Evolutionary conservation across 495 filamentous ascomycete species (phyloP).

Genomic region (Cryomyces minteri): DNA sequence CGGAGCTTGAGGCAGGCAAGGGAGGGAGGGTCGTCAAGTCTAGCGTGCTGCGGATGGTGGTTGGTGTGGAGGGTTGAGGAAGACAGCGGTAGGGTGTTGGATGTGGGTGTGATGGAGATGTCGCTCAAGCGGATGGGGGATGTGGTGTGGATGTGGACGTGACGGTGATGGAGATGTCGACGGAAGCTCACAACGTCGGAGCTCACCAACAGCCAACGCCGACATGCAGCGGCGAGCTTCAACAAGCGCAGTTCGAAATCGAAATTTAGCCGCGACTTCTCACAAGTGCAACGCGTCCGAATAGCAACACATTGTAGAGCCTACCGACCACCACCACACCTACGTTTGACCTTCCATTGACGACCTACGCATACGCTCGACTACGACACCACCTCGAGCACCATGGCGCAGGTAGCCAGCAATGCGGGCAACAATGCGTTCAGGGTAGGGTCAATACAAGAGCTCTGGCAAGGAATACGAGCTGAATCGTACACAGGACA

Average conservation of each 20-base stretch:
- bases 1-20: conserved; percentile 17
- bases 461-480: conserved; percentile 1
- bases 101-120: neutral
- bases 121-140: no score
- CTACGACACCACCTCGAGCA: neutral
- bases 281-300: no score
- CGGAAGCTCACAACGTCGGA: no score
- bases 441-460: conserved; percentile 35
- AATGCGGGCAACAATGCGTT: conserved; percentile 55
- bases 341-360: no score
- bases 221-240: no score
- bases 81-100: neutral
- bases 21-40: neutral
- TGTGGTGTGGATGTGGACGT: no score
- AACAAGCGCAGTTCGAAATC: no score
- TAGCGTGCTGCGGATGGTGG: neutral
- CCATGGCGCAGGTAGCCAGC: conserved; percentile 26
- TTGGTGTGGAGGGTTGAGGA: neutral
- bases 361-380: neutral
- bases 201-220: no score
- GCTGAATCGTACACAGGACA: conserved; percentile 45
- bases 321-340: no score
- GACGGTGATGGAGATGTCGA: no score
- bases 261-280: no score
- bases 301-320: no score